Conservation (phyloP, 441 rosid species). For the Kokia cookei region DNA sequence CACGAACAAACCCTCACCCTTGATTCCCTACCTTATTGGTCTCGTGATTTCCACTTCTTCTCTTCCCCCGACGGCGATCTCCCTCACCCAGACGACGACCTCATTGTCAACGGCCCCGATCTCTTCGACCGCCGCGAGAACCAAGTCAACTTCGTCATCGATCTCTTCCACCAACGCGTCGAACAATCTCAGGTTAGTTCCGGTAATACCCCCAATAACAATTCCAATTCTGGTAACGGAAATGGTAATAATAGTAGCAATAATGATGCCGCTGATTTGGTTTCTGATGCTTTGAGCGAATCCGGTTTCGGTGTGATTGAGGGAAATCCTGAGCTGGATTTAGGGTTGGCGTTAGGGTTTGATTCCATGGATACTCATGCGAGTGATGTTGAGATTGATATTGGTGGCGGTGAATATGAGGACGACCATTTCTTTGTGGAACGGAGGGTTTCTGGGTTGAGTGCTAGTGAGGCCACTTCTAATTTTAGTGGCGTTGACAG, state of each 20-base stretch:
- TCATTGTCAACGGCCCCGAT: not conserved
- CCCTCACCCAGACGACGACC: constrained; percentile 10
- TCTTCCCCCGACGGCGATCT: constrained; percentile 5
- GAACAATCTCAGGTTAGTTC: constrained; percentile 55
- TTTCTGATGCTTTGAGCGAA: constrained; percentile 29
- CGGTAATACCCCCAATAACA: not conserved
- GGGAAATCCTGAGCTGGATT: constrained; percentile 33
- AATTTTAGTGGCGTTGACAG: constrained; percentile 6
- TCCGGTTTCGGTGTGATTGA: constrained; percentile 42
- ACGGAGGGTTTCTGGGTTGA: not conserved
- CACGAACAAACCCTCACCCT: not conserved
- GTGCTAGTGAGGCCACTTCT: constrained; percentile 27
- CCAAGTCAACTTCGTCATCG: constrained; percentile 71
- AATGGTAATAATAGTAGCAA: not conserved
- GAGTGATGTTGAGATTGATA: constrained; percentile 8
- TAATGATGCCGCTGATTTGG: constrained; percentile 14
- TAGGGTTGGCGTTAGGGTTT: constrained; percentile 46
- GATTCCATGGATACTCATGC: constrained; percentile 22
- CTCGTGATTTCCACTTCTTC: constrained; percentile 14
- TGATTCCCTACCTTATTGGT: constrained; percentile 11
- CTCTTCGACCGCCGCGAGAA: constrained; percentile 33
- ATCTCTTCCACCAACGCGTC: constrained; percentile 69
- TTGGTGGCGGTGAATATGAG: constrained; percentile 29
- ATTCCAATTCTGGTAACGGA: not conserved
- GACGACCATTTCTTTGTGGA: not conserved